Conservation (phyloP, 2,329 filamentous ascomycete species). For the Nemania sp. region DNA sequence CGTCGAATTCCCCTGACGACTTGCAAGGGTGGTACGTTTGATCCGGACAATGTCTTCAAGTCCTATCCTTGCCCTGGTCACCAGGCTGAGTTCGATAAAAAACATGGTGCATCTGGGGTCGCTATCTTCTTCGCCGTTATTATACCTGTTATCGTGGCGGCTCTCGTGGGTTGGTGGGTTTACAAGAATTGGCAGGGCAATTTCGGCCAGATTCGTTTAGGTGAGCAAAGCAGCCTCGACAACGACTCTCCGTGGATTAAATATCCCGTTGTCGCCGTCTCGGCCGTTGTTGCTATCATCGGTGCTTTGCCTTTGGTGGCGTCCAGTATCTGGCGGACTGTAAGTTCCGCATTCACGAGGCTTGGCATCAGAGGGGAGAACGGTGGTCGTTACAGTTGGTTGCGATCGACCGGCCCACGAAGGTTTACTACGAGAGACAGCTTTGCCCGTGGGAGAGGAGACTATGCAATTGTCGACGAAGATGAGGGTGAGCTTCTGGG, state of each 20-base stretch:
- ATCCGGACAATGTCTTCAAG: slow-evolving; percentile 70
- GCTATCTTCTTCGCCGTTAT: slow-evolving; percentile 86
- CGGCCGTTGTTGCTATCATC: slow-evolving; percentile 64
- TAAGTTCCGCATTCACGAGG: slow-evolving; percentile 55
- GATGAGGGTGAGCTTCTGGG: slow-evolving; percentile 94
- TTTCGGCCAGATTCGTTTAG: slow-evolving; percentile 89
- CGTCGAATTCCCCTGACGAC: slow-evolving; percentile 88
- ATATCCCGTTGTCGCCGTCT: slow-evolving; percentile 77
- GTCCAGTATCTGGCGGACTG: slow-evolving; percentile 72
- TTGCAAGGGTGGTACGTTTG: slow-evolving; percentile 70
- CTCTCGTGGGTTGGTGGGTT: slow-evolving; percentile 78
- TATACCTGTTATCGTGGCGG: slow-evolving; percentile 73
- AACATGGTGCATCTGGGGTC: slow-evolving; percentile 70
- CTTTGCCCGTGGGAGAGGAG: slow-evolving; percentile 83
- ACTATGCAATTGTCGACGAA: slow-evolving; percentile 86
- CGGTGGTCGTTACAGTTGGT: slow-evolving; percentile 53
- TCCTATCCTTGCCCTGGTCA: slow-evolving; percentile 73
- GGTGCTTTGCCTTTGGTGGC: slow-evolving; percentile 71
- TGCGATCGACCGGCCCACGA: slow-evolving; percentile 58
- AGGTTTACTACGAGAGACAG: slow-evolving; percentile 87
- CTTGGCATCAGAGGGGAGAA: slow-evolving; percentile 53
- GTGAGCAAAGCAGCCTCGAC: slow-evolving; percentile 69
- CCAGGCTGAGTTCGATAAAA: slow-evolving; percentile 77
- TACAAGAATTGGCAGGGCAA: slow-evolving; percentile 85
- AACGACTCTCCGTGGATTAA: slow-evolving; percentile 77